Evolutionary conservation across 768 basidiomycete genomes (phyloP).

Genomic region (Cantharellus cinnabarinus): DNA sequence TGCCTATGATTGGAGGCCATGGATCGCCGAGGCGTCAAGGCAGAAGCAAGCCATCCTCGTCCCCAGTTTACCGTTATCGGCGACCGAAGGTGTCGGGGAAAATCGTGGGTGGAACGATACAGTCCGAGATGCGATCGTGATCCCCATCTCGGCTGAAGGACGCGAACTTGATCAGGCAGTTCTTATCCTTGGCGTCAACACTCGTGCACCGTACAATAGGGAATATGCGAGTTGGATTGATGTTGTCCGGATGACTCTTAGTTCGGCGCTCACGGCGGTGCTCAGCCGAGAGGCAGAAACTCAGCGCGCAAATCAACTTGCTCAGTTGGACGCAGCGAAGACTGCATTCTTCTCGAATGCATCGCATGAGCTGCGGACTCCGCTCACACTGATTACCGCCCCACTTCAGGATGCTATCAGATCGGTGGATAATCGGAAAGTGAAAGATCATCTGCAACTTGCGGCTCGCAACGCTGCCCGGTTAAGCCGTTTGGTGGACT

Average conservation of each 20-base stretch:
- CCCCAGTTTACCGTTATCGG: constrained; percentile 6
- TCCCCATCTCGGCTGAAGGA: constrained; percentile 10
- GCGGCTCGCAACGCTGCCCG: constrained; percentile 17
- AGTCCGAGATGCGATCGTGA: constrained; percentile 10
- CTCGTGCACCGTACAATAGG: constrained; percentile 12
- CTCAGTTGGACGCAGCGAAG: constrained; percentile 14
- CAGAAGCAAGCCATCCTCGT: constrained; percentile 6
- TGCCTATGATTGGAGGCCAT: neutral
- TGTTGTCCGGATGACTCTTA: constrained; percentile 8
- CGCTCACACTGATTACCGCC: constrained; percentile 14
- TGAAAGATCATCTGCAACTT: constrained; percentile 10
- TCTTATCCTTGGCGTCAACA: constrained; percentile 14
- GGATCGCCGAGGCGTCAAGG: constrained; percentile 3
- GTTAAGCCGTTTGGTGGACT: constrained; percentile 18
- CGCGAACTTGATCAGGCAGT: constrained; percentile 10
- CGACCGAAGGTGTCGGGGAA: constrained; percentile 4
- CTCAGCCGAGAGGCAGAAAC: constrained; percentile 13
- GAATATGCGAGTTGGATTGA: constrained; percentile 12
- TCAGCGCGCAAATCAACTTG: constrained; percentile 13
- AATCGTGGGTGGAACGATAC: constrained; percentile 11
- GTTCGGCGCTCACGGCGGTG: constrained; percentile 10
- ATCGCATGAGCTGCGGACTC: constrained; percentile 15
- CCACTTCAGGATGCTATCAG: constrained; percentile 12
- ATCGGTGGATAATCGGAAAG: constrained; percentile 6
- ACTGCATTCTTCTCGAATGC: constrained; percentile 14